Base-by-base conservation (phyloP, 768 basidiomycete species). In the Russula emetica region DNA sequence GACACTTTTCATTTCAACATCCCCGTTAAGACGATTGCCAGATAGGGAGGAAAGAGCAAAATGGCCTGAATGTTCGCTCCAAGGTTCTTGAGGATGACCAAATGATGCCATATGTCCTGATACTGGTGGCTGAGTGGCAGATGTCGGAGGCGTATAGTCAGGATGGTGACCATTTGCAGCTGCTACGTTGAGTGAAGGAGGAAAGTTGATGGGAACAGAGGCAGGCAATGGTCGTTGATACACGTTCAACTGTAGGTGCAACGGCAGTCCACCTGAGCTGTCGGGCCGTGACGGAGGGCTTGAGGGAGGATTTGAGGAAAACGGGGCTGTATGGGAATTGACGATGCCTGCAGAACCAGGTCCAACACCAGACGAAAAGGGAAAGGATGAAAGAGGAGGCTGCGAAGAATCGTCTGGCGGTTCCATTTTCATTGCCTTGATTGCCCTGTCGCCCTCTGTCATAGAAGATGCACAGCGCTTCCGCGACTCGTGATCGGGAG, bases 381-480 rank as follows among this genome's bases (percentile, higher is more conserved):
- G 34, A 55, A 60, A 66, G 40, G 70, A 38, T 40, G 63, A 47
- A 50, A 62, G 63, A 32, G 62, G 59, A 45, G 62, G 69, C 40
- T 75, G 66, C 32, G 73, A 68, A 20, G 72, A 18, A 36, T 80
- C 81, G 40, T 82, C 81, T 55, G 72, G 76, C 6, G 80, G 79
- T 59, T 82, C 80, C 60, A 81, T 74, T 71, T 83, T 83, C 69
- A 78, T 71, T 22, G 79, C 76, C 66, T 82, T 82, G 53, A 78
- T 71, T 49, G 74, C 75, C 42, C 82, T 77, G 36, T 65, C 64
- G 64, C 82, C 76, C 55, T 76, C 79, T 1, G 70, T 76, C 65
- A 78, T 73, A 42, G 82, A 78, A 4, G 80, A 81, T 3, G 76
- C 82, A 53, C 81, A 83, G 22, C 81, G 81, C 65, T 82, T 82